Percentiles rank a stretch among this genome's conserved stretches.
These are phyloP conservation scores for Quercus phellos DNA, from an alignment of 331 rosid species.

Conservation along the genomic window DNA sequence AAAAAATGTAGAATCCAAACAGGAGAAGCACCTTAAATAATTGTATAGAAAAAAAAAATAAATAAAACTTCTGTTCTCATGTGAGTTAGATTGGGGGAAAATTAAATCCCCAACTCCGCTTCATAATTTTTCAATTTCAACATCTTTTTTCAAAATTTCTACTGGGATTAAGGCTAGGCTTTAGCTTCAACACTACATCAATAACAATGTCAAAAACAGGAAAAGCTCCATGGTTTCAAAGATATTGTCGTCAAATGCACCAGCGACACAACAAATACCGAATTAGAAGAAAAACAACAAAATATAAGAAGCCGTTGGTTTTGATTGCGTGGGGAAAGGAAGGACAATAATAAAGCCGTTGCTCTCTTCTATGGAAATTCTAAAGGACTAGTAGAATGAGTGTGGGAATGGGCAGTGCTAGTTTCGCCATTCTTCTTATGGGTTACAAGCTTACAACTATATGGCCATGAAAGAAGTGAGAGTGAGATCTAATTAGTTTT, in stretches of 20 bases:
- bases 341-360: slow-evolving; percentile 40
- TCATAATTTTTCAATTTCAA: too few relatives aligned
- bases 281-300: slow-evolving; percentile 14
- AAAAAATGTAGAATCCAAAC: too few relatives aligned
- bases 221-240: not conserved
- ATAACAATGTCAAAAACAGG: slow-evolving; percentile 6
- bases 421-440: slow-evolving; percentile 89
- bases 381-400: slow-evolving; percentile 8
- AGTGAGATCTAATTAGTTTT: too few relatives aligned
- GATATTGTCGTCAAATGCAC: slow-evolving; percentile 24
- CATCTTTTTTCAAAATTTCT: too few relatives aligned
- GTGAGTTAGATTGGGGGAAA: too few relatives aligned
- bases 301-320: slow-evolving; percentile 24
- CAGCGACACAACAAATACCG: slow-evolving; percentile 16
- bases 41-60: too few relatives aligned
- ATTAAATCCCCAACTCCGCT: too few relatives aligned
- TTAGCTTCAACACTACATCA: too few relatives aligned
- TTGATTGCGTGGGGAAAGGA: slow-evolving; percentile 71
- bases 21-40: too few relatives aligned
- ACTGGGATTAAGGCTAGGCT: too few relatives aligned
- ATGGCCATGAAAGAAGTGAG: slow-evolving; percentile 86
- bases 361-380: not conserved
- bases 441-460: slow-evolving; percentile 57
- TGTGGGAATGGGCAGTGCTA: slow-evolving; percentile 63
- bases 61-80: too few relatives aligned